Base-by-base conservation (phyloP, 169 alveolate genomes). In the Theileria parva region DNA sequence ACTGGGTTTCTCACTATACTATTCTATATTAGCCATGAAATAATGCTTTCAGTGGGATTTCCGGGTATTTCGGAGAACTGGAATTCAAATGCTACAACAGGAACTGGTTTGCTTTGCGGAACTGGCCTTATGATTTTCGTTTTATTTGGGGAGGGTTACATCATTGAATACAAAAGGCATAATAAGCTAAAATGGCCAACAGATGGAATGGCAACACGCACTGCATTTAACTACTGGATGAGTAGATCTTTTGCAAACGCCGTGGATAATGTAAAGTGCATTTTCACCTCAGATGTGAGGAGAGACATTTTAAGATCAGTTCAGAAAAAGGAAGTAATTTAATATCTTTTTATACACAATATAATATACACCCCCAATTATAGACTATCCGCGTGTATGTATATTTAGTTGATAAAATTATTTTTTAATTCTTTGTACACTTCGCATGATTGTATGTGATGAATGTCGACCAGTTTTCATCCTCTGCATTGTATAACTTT, bases 381-480 rank as follows among this genome's bases (percentile, higher is more conserved):
- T 44, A 11, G 2, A 4, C 2, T 44, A 44, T 44, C 53, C 53
- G 12, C 8, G 32, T 1, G 17, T 8, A 60, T 1, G 3, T 28
- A 30, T 60, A 30, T 32, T 3, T 28, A 60, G 37, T 32, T 32
- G 37, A 32, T 28, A 8, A 34, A 7, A 17, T 50, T 67, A 81
- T 57, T 88, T 88, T 44, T 74, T 73, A 44, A 70, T 68, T 0
- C 93, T 39, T 28, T 39, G 78, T 17, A 81, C 50, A 23, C 92
- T 89, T 8, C 88, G 55, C 80, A 74, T 81, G 72, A 83, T 89
- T 4, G 93, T 91, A 51, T 87, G 89, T 13, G 92, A 89, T 37
- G 81, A 73, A 77, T 89, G 94, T 19, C 86, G 76, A 37, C 94
- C 94, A 30, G 88, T 86, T 63, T 84, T 84, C 93, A 89, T 86